These are phyloP conservation scores for Phytophthora pini DNA, from an alignment of 352 stramenopile genomes.

Conservation along the genomic window DNA sequence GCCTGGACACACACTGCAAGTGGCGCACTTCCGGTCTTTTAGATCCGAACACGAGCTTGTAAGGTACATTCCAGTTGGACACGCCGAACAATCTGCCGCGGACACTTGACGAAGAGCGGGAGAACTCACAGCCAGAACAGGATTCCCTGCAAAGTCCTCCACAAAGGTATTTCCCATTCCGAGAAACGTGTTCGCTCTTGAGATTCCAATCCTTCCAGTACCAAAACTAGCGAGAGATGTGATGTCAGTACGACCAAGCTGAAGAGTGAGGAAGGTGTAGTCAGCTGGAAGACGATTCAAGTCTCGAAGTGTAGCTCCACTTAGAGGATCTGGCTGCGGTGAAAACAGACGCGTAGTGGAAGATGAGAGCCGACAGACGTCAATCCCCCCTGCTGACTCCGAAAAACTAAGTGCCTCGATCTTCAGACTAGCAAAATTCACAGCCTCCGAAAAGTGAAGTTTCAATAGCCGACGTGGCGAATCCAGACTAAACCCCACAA, in stretches of 20 bases:
- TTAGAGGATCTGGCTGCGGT: constrained; percentile 56
- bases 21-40: constrained; percentile 55
- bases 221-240: constrained; percentile 43
- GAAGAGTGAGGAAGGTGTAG: constrained; percentile 66
- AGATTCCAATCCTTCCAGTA: constrained; percentile 58
- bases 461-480: constrained; percentile 59
- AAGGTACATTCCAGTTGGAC: constrained; percentile 49
- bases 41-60: constrained; percentile 68
- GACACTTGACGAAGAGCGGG: constrained; percentile 45
- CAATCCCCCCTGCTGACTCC: constrained; percentile 37
- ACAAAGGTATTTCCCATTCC: constrained; percentile 47
- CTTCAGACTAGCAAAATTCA: constrained; percentile 45
- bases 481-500: constrained; percentile 72
- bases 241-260: constrained; percentile 52
- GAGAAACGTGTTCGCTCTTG: constrained; percentile 57
- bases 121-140: constrained; percentile 29
- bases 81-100: constrained; percentile 60
- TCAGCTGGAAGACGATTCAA: constrained; percentile 61
- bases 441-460: constrained; percentile 72
- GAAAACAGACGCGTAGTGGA: constrained; percentile 49
- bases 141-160: constrained; percentile 57
- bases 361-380: constrained; percentile 50
- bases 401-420: constrained; percentile 53
- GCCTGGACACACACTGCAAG: constrained; percentile 63
- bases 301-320: constrained; percentile 49